These are phyloP conservation scores for Candida sonorensis DNA, from an alignment of 805 yeast genomes.

Conservation along the genomic window DNA sequence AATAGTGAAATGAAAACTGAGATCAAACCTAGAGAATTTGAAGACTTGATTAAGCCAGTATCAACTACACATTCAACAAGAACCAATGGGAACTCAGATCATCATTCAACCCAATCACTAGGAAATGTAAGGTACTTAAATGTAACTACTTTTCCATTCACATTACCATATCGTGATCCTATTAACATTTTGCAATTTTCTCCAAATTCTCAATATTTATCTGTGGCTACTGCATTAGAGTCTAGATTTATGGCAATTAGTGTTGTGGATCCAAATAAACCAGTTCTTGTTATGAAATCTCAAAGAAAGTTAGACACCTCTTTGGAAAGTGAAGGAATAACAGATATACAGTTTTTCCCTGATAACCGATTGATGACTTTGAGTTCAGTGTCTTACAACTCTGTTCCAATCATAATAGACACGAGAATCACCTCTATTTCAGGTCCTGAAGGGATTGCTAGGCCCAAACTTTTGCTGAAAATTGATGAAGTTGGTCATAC, in stretches of 20 bases:
- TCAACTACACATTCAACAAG: slow-evolving; percentile 6
- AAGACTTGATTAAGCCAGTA: slow-evolving; percentile 10
- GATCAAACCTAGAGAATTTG: slow-evolving; percentile 8
- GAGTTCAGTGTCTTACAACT: slow-evolving; percentile 54
- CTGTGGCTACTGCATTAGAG: slow-evolving; percentile 75
- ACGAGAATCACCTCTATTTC: slow-evolving; percentile 45
- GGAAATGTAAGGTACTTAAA: slow-evolving; percentile 8
- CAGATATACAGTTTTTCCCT: slow-evolving; percentile 70
- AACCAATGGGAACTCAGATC: neutral
- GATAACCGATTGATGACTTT: slow-evolving; percentile 47
- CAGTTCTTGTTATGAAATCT: slow-evolving; percentile 64
- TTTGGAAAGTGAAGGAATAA: slow-evolving; percentile 83
- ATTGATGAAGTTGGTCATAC: slow-evolving; percentile 76
- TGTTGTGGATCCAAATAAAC: slow-evolving; percentile 54
- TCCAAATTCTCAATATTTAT: slow-evolving; percentile 56
- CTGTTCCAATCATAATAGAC: slow-evolving; percentile 63
- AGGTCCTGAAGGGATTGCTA: slow-evolving; percentile 39
- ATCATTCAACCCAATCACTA: too few species aligned
- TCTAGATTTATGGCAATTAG: slow-evolving; percentile 73
- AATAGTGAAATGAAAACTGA: too few species aligned
- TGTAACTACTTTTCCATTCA: slow-evolving; percentile 33
- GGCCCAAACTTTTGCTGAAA: slow-evolving; percentile 53
- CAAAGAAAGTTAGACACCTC: slow-evolving; percentile 55
- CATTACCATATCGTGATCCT: slow-evolving; percentile 84
- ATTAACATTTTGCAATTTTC: slow-evolving; percentile 70